phyloP scores from a whole-genome alignment of 2,329 filamentous ascomycete genomes.

The Fusarium sp. region DNA sequence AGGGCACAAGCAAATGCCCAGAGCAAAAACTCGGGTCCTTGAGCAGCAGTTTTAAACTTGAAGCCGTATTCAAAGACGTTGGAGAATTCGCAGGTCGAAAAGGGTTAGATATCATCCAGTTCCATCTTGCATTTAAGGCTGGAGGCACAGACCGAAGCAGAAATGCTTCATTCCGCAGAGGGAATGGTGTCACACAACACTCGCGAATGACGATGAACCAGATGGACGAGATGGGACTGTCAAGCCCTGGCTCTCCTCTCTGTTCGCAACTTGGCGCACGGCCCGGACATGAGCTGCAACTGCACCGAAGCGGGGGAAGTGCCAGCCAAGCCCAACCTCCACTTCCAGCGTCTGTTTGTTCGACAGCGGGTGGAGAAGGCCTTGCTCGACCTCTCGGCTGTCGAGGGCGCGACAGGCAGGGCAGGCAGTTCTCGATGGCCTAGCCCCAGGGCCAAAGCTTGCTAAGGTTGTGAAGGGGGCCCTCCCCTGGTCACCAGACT shows the following conservation, averaged over 20 bases:
- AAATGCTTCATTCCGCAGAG: constrained; percentile 44
- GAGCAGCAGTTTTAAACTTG: neutral
- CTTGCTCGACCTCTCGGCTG: constrained; percentile 7
- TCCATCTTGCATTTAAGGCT: constrained; percentile 46
- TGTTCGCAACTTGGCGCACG: constrained; percentile 36
- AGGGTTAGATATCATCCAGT: constrained; percentile 36
- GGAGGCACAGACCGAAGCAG: constrained; percentile 41
- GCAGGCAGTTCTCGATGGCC: neutral
- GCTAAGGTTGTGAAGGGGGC: constrained; percentile 29
- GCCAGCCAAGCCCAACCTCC: constrained; percentile 34
- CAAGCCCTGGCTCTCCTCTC: constrained; percentile 29
- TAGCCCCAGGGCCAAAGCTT: constrained; percentile 21
- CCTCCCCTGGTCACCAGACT: constrained; percentile 16
- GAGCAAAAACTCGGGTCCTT: neutral
- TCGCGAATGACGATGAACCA: constrained; percentile 43
- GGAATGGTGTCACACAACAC: constrained; percentile 41
- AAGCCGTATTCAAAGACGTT: neutral
- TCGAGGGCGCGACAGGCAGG: constrained; percentile 9
- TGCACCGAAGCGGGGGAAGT: constrained; percentile 39
- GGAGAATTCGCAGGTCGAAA: constrained; percentile 27
- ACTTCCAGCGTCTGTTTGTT: constrained; percentile 17
- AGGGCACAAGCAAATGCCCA: constrained; percentile 2
- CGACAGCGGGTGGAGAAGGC: constrained; percentile 24
- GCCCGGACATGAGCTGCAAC: constrained; percentile 24
- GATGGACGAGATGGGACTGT: constrained; percentile 44